phyloP scores from a whole-genome alignment of 1,139 yeast genomes.

The Kodamaea sp. region DNA sequence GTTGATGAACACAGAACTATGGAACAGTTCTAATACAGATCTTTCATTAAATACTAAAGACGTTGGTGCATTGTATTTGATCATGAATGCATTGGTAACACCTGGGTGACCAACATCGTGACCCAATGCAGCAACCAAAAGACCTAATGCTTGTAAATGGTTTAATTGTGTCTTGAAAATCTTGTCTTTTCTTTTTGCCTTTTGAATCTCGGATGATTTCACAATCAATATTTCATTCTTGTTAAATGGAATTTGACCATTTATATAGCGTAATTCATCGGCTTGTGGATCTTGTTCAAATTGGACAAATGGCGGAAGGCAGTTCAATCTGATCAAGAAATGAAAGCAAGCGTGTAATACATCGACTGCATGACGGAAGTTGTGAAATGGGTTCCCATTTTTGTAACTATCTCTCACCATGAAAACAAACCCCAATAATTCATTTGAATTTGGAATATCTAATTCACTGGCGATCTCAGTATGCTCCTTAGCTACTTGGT shows the following conservation, averaged over 20 bases:
- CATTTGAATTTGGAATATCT: slow-evolving; percentile 35
- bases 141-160: slow-evolving; percentile 51
- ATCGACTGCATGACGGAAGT: slow-evolving; percentile 93
- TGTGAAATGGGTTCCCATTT: slow-evolving; percentile 86
- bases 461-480: slow-evolving; percentile 14
- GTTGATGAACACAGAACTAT: slow-evolving; percentile 62
- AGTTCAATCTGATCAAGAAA: slow-evolving; percentile 49
- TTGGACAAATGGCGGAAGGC: slow-evolving; percentile 42
- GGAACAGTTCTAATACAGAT: slow-evolving; percentile 81
- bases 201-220: neutral
- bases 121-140: slow-evolving; percentile 82
- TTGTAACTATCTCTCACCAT: slow-evolving; percentile 74
- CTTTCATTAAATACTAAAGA: slow-evolving; percentile 58
- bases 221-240: slow-evolving; percentile 1
- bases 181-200: neutral
- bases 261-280: slow-evolving; percentile 18
- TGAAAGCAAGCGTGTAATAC: slow-evolving; percentile 87
- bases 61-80: slow-evolving; percentile 60
- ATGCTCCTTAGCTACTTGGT: slow-evolving; percentile 22
- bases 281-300: slow-evolving; percentile 30
- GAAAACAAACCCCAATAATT: slow-evolving; percentile 55
- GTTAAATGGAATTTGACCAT: slow-evolving; percentile 40
- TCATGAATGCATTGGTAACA: slow-evolving; percentile 73
- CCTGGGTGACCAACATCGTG: slow-evolving; percentile 98
- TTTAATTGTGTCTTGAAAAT: slow-evolving; percentile 18